Conservation (phyloP, 106 monocot genomes). For the Acorus calamus region DNA sequence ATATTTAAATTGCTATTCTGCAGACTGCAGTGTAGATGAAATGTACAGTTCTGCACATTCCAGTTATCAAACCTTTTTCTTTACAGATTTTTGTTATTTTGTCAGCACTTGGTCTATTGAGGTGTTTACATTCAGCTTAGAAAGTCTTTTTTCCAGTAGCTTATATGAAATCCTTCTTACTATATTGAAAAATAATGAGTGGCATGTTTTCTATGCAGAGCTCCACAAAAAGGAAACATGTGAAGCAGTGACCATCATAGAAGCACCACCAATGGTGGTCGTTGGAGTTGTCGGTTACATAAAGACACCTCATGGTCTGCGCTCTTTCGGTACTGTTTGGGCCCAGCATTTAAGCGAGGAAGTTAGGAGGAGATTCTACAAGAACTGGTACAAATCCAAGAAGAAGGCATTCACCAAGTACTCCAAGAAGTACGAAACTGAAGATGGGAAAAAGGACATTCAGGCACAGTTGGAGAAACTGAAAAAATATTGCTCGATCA, state of each 20-base stretch:
- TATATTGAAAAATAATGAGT: no score
- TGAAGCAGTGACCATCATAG: slow-evolving; percentile 46
- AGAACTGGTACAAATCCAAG: slow-evolving; percentile 48
- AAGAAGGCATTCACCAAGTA: slow-evolving; percentile 47
- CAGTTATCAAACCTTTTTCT: no score
- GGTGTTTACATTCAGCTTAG: no score
- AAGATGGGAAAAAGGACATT: slow-evolving; percentile 37
- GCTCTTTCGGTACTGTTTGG: slow-evolving; percentile 39
- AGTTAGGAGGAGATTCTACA: slow-evolving; percentile 42
- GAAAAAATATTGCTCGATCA: slow-evolving; percentile 40
- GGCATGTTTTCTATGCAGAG: slow-evolving; percentile 13
- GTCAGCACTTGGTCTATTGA: no score
- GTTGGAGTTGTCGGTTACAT: slow-evolving; percentile 53
- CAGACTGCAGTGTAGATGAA: no score
- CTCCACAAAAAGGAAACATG: slow-evolving; percentile 58
- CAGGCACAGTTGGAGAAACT: slow-evolving; percentile 37
- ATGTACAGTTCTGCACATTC: no score
- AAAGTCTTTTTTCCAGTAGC: no score
- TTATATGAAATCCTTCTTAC: no score
- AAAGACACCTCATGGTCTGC: slow-evolving; percentile 40
- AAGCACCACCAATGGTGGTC: slow-evolving; percentile 43
- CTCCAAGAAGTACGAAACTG: slow-evolving; percentile 37
- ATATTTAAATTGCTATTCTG: no score
- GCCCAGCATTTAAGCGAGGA: slow-evolving; percentile 51
- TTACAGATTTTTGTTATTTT: no score